A percentile compares a stretch with the other conserved stretches of the same genome.
Conservation (phyloP, 169 alveolate genomes). For the Toxoplasma gondii region DNA sequence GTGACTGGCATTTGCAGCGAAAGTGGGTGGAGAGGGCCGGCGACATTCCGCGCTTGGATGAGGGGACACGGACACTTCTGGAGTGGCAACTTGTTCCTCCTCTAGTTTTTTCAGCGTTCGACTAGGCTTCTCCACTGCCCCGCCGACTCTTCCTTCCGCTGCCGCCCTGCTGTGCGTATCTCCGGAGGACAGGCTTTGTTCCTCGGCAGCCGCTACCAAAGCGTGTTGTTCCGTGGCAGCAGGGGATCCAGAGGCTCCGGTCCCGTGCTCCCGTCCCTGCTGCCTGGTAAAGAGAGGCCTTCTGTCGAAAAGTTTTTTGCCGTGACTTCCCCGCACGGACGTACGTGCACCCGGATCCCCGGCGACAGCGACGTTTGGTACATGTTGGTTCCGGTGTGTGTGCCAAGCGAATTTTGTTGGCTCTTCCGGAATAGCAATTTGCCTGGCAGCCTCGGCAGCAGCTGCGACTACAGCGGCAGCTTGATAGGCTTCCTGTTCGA, state of each 20-base stretch:
- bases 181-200: not conserved
- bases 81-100: not conserved
- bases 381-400: not conserved
- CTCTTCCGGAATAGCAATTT: not conserved
- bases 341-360: not conserved
- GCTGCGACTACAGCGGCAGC: slow-evolving; percentile 37
- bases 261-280: not conserved
- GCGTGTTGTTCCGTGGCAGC: too few relatives aligned
- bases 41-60: not conserved
- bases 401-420: not conserved
- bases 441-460: slow-evolving; percentile 25
- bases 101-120: not conserved
- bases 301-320: not conserved
- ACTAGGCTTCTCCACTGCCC: not conserved
- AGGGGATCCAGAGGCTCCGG: too few relatives aligned
- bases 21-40: slow-evolving; percentile 4
- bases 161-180: not conserved
- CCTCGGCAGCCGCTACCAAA: not conserved
- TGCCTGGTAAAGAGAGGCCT: not conserved
- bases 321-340: not conserved
- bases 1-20: not conserved
- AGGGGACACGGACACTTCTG: not conserved
- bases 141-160: not conserved
- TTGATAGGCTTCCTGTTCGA: slow-evolving; percentile 19
- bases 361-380: not conserved